These are phyloP conservation scores for Barnettozyma siamensis DNA, from an alignment of 805 yeast genomes.

Conservation along the genomic window DNA sequence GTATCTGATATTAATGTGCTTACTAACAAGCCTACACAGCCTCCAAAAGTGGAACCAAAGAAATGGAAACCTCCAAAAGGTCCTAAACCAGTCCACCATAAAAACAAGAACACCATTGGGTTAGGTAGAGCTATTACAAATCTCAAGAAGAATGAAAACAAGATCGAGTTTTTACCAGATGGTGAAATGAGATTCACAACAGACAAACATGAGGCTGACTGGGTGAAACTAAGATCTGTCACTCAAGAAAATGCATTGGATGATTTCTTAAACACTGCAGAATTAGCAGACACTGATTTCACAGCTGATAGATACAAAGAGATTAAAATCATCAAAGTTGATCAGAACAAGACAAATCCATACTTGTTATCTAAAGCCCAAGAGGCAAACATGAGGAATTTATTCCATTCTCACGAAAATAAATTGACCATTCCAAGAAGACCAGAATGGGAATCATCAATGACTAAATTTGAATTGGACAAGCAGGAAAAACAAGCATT, in stretches of 20 bases:
- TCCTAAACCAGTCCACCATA: slow-evolving; percentile 83
- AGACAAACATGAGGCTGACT: slow-evolving; percentile 71
- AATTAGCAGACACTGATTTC: slow-evolving; percentile 92
- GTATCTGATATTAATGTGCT: neutral
- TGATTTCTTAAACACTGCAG: slow-evolving; percentile 93
- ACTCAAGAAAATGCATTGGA: slow-evolving; percentile 93
- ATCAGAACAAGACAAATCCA: slow-evolving; percentile 43
- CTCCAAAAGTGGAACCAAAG: slow-evolving; percentile 47
- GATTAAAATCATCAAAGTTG: slow-evolving; percentile 78
- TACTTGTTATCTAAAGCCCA: slow-evolving; percentile 63
- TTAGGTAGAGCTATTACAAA: slow-evolving; percentile 79
- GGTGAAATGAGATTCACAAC: slow-evolving; percentile 90
- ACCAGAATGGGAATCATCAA: slow-evolving; percentile 75
- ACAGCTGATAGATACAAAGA: slow-evolving; percentile 83
- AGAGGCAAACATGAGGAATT: slow-evolving; percentile 49
- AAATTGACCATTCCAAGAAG: slow-evolving; percentile 87
- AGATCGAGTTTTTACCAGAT: slow-evolving; percentile 68
- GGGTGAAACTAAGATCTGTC: slow-evolving; percentile 89
- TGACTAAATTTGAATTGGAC: slow-evolving; percentile 72
- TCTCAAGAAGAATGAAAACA: slow-evolving; percentile 63
- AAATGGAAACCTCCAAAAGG: slow-evolving; percentile 90
- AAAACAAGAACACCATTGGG: slow-evolving; percentile 78
- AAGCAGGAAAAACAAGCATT: slow-evolving; percentile 86
- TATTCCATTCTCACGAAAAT: slow-evolving; percentile 62
- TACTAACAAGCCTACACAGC: slow-evolving; percentile 11